Base-by-base conservation (phyloP, 2,329 filamentous ascomycete species). In the Aureobasidium sp. region DNA sequence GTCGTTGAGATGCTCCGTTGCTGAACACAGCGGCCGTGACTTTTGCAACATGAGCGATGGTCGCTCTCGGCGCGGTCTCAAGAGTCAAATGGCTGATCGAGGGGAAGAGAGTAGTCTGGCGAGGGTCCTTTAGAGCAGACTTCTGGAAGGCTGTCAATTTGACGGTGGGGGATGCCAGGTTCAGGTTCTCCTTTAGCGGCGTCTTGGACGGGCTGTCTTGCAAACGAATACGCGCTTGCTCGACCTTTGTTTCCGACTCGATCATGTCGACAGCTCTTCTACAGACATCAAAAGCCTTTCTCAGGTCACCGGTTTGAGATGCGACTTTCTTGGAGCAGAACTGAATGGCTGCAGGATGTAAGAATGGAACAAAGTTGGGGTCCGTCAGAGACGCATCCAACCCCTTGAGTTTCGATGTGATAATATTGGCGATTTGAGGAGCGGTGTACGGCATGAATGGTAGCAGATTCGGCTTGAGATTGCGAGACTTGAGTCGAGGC, bases 281-380 rank as follows among this genome's bases (percentile, higher is more conserved):
- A 72, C 93, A 91, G 62, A 99, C 90, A 73, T 96, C 93, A 68
- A 97, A 96, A 0, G 92, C 93, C 73, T 95, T 96, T 63, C 94
- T 89, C 51, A 99, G 75, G 72, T 99, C 94, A 45, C 94, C 94
- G 0, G 90, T 96, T 71, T 97, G 93, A 58, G 88, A 90, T 4
- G 94, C 88, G 17, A 99, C 90, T 72, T 97, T 99, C 72, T 94
- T 90, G 8, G 94, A 88, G 71, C 93, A 95, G 46, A 99, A 85
- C 69, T 95, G 90, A 66, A 99, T 91, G 19, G 94, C 94, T 13
- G 90, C 89, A 0, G 93, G 93, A 69, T 97, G 93, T 62, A 99
- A 84, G 69, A 97, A 96, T 0, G 94, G 94, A 3, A 95, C 76
- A 63, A 84, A 87, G 62, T 82, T 81, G 6, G 80, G 70, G 3